phyloP scores from a whole-genome alignment of 306 rosid species.

The Betula pendula region DNA sequence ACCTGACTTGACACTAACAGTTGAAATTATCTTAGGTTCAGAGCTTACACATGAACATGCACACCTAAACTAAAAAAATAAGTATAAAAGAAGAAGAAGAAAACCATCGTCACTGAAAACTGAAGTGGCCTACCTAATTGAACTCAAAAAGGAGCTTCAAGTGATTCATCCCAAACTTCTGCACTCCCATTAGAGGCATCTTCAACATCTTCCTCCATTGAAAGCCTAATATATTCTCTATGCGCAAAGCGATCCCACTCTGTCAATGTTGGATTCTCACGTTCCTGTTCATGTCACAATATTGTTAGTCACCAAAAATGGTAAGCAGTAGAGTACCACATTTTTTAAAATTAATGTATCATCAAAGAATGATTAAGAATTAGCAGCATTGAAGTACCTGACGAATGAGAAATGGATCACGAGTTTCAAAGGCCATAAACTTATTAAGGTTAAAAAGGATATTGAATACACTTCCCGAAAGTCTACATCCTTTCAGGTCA shows the following conservation, averaged over 20 bases:
- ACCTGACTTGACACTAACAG: not conserved
- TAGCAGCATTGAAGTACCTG: conserved; percentile 60
- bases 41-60: not conserved
- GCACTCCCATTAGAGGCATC: conserved; percentile 99
- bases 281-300: conserved; percentile 68
- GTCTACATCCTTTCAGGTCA: conserved; percentile 90
- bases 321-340: conserved; percentile 5
- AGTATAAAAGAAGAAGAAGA: not conserved
- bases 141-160: conserved; percentile 92
- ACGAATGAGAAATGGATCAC: conserved; percentile 98
- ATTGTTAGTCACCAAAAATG: conserved; percentile 30
- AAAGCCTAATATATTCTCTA: conserved; percentile 98
- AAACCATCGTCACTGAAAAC: conserved; percentile 20
- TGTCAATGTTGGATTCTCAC: conserved; percentile 98
- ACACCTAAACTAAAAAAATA: not conserved
- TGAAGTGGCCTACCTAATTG: conserved; percentile 43
- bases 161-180: conserved; percentile 99
- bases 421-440: conserved; percentile 99
- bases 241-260: conserved; percentile 99
- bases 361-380: not conserved
- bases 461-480: conserved; percentile 94
- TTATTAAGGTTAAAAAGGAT: conserved; percentile 96
- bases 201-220: conserved; percentile 99
- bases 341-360: not conserved
- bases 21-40: not conserved